Base-by-base conservation (phyloP, 106 monocot species). In the Phalaenopsis aphrodite region DNA sequence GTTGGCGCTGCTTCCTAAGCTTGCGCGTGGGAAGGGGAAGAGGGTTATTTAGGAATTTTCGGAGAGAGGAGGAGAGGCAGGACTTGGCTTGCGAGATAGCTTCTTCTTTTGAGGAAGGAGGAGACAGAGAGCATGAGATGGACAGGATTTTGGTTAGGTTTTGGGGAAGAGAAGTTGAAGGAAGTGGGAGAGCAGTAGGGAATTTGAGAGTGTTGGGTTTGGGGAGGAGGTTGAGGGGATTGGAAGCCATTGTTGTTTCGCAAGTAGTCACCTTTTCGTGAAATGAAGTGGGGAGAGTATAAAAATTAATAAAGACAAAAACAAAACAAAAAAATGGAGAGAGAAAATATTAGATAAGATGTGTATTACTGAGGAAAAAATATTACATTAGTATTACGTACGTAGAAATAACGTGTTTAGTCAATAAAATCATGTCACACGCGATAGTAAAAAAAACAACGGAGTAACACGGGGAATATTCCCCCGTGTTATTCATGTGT, bases 1-100 rank as follows among this genome's bases (percentile, higher is more conserved):
- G 82, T 75, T 98, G 98, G 74, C 82, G 84, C 80, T 91, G 89
- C 66, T 89, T 94, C 85, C 82, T 94, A 36, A 94, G 83, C 79
- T 92, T 94, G 57, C 80, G 10, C 3, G 52, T 89, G 41, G 86
- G 83, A 79, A 91, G 78, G 68, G 82, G 88, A 8, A 77, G 18
- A 21, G 92, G 81, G 80, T 91, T 98, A 88, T 86, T 92, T 81
- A 98, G 84, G 43, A 92, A 89, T 82, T 87, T 94, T 77, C 85
- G 91, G 3, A 98, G 83, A 55, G 92, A 69, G 77, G 90, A 42
- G 78, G 88, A 85, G 64, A 98, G 90, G 78, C 86, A 94, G 42
- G 80, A 81, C 79, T 86, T 92, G 72, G 94, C 94, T 82, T 98
- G 98, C 57, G 81, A 79, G 74, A 98, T 83, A 82, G 98, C 94